phyloP scores from a whole-genome alignment of 1,139 yeast species.

The Meyerozyma guilliermondii region DNA sequence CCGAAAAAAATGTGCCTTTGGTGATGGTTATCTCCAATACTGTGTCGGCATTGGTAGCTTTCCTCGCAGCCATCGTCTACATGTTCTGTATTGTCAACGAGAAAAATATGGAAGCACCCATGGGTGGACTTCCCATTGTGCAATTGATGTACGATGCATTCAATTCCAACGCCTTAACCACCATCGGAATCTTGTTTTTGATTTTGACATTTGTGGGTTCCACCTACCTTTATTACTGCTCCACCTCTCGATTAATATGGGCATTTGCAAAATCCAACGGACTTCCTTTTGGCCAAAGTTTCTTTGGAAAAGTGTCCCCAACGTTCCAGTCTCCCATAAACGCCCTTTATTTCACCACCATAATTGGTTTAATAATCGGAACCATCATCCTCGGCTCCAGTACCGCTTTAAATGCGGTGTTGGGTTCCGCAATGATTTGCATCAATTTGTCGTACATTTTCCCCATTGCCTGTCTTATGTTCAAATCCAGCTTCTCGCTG shows the following conservation, averaged over 20 bases:
- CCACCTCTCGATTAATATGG: slow-evolving; percentile 24
- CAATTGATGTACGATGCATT: slow-evolving; percentile 21
- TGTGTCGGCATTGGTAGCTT: slow-evolving; percentile 18
- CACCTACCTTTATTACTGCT: slow-evolving; percentile 13
- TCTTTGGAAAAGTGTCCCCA: slow-evolving; percentile 16
- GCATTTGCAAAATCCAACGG: slow-evolving; percentile 26
- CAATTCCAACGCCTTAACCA: slow-evolving; percentile 19
- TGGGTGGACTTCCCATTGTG: slow-evolving; percentile 25
- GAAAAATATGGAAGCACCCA: slow-evolving; percentile 16
- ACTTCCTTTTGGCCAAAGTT: slow-evolving; percentile 18
- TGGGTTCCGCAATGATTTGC: slow-evolving; percentile 28
- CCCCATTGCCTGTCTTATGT: slow-evolving; percentile 21
- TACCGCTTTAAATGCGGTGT: slow-evolving; percentile 23
- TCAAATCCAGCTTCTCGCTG: slow-evolving; percentile 13
- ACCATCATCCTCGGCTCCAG: slow-evolving; percentile 20
- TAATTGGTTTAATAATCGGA: slow-evolving; percentile 17
- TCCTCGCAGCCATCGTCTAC: slow-evolving; percentile 19
- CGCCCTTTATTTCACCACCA: slow-evolving; percentile 16
- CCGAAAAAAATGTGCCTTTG: slow-evolving; percentile 23
- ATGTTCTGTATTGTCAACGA: slow-evolving; percentile 16
- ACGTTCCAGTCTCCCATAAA: slow-evolving; percentile 20
- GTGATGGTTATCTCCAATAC: slow-evolving; percentile 22
- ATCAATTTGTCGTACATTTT: slow-evolving; percentile 23
- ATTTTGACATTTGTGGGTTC: slow-evolving; percentile 16
- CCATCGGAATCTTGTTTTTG: slow-evolving; percentile 19